Conservation (phyloP, 2,329 filamentous ascomycete species). For the Teratosphaeria nubilosa region DNA sequence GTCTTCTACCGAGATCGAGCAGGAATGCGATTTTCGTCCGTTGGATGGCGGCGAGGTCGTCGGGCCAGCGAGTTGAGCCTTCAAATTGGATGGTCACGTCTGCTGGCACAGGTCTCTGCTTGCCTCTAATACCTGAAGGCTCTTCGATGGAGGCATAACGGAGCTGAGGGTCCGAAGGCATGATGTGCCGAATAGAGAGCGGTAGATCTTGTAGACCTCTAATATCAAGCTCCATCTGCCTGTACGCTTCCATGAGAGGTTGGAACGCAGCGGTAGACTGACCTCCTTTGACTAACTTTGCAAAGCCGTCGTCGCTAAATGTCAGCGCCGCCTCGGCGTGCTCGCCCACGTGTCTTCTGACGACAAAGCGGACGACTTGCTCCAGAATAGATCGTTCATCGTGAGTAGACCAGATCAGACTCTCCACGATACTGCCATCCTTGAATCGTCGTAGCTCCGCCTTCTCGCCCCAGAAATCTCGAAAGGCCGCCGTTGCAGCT, state of each 20-base stretch:
- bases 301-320: conserved; percentile 39
- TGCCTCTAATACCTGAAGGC: conserved; percentile 33
- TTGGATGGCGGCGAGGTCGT: conserved; percentile 83
- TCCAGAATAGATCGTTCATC: conserved; percentile 57
- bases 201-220: conserved; percentile 73
- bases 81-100: conserved; percentile 86
- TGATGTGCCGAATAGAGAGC: conserved; percentile 72
- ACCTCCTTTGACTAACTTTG: conserved; percentile 32
- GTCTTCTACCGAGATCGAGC: conserved; percentile 59
- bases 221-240: conserved; percentile 64
- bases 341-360: conserved; percentile 58
- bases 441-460: conserved; percentile 89
- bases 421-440: conserved; percentile 88
- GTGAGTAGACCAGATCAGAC: conserved; percentile 69
- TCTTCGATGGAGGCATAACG: conserved; percentile 59
- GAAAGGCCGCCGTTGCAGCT: conserved; percentile 69
- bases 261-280: conserved; percentile 50
- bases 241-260: conserved; percentile 58
- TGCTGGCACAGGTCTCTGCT: conserved; percentile 47
- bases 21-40: conserved; percentile 87
- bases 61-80: conserved; percentile 85
- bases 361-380: conserved; percentile 66
- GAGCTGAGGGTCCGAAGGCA: conserved; percentile 60
- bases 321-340: conserved; percentile 38
- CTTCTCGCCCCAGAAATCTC: conserved; percentile 89